Conservation (phyloP, 805 yeast species). For the Candida verbasci region DNA sequence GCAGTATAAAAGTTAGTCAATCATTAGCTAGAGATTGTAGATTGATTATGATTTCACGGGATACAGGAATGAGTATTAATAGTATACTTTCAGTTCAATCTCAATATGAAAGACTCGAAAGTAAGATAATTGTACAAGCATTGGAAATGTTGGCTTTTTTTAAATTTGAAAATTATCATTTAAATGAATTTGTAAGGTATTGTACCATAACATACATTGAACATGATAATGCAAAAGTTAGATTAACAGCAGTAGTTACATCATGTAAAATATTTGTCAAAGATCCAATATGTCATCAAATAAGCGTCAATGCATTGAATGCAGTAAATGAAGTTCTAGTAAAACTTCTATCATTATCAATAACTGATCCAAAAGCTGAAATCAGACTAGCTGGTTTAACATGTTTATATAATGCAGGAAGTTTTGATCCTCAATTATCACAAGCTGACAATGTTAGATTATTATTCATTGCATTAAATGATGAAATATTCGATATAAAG, state of each 20-base stretch:
- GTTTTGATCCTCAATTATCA: conserved; percentile 86
- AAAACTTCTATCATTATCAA: conserved; percentile 73
- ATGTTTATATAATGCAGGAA: conserved; percentile 55
- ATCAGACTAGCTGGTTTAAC: conserved; percentile 76
- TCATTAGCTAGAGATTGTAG: conserved; percentile 75
- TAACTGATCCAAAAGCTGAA: conserved; percentile 85
- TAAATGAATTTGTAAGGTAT: conserved; percentile 82
- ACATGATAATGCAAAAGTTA: conserved; percentile 71
- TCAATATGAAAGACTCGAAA: conserved; percentile 32
- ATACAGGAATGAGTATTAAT: conserved; percentile 47
- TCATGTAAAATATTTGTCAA: conserved; percentile 70
- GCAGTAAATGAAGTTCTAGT: conserved; percentile 85
- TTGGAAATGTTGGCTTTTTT: conserved; percentile 72
- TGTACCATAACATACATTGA: conserved; percentile 83
- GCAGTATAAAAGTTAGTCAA: conserved; percentile 53
- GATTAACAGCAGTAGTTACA: conserved; percentile 81
- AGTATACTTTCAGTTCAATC: conserved; percentile 27
- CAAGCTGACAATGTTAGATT: conserved; percentile 88
- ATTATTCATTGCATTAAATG: conserved; percentile 84
- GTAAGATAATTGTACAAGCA: conserved; percentile 65
- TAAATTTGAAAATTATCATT: conserved; percentile 67
- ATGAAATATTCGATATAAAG: conserved; percentile 80
- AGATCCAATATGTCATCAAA: conserved; percentile 81
- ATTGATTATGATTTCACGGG: conserved; percentile 65
- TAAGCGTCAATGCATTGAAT: conserved; percentile 72